Evolutionary conservation across 2,329 filamentous ascomycete genomes (phyloP), one percentile per base, ranked within the genome.

Genomic region (Sporothrix brasiliensis): DNA sequence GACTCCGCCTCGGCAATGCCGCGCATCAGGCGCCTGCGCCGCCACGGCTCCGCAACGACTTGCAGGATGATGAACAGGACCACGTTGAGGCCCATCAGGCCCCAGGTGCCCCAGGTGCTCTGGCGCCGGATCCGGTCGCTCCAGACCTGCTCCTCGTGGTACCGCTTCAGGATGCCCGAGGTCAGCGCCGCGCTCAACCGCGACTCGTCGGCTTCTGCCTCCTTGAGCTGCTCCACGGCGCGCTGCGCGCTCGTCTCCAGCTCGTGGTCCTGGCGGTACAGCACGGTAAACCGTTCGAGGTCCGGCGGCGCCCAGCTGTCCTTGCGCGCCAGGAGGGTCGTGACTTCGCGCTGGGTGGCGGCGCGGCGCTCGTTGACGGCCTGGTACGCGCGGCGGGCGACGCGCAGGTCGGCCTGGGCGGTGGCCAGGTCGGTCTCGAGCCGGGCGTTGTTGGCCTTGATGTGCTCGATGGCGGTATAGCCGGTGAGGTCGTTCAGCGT

Each of bases 81-180:
- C 44, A 98, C 92, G 78, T 99, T 99, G 77, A 98, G 88, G 30
- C 94, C 94, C 95, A 99, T 99, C 73, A 99, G 83, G 0, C 94
- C 95, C 89, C 96, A 98, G 0, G 95, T 99, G 49, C 96, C 94
- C 95, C 95, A 99, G 0, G 95, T 99, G 79, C 92, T 95, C 85
- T 97, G 97, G 74, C 95, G 86, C 49, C 95, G 87, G 78, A 99
- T 99, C 76, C 97, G 94, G 79, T 99, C 95, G 77, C 92, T 97
- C 95, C 95, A 99, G 70, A 99, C 96, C 82, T 99, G 95, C 83
- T 99, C 95, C 81, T 99, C 95, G 79, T 99, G 95, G 80, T 99
- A 99, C 72, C 96, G 88, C 73, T 91, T 91, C 67, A 97, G 83
- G 75, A 98, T 97, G 67, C 90, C 89, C 73, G 91, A 89, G 78